Conservation (phyloP, 2,329 filamentous ascomycete species). For the Exophiala sideris region DNA sequence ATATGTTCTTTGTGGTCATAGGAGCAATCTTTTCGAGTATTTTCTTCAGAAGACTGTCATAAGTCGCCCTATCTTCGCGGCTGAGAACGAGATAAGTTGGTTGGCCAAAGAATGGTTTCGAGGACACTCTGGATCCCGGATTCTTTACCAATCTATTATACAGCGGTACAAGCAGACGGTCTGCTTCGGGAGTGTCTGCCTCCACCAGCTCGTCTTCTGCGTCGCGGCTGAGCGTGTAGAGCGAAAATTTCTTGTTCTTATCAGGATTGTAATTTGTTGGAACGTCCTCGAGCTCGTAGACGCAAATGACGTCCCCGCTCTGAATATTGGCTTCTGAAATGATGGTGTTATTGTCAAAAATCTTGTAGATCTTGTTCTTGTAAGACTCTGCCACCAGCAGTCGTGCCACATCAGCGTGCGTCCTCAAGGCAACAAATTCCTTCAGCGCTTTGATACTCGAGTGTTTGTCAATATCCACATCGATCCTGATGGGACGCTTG, state of each 20-base stretch:
- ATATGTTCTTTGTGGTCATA: constrained; percentile 68
- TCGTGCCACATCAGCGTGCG: constrained; percentile 48
- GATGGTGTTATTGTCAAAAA: constrained; percentile 67
- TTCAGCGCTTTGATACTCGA: constrained; percentile 55
- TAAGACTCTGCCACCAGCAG: constrained; percentile 85
- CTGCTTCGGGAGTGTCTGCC: constrained; percentile 43
- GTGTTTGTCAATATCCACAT: constrained; percentile 71
- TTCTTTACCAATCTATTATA: constrained; percentile 41
- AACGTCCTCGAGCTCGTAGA: constrained; percentile 72
- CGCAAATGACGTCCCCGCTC: constrained; percentile 59
- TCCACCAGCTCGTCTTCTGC: constrained; percentile 41
- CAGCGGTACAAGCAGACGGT: constrained; percentile 47
- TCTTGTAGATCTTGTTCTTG: constrained; percentile 78
- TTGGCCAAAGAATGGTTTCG: constrained; percentile 38
- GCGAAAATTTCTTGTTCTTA: constrained; percentile 48
- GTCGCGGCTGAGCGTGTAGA: constrained; percentile 31
- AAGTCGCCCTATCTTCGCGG: constrained; percentile 64
- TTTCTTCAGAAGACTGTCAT: constrained; percentile 75
- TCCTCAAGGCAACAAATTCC: constrained; percentile 54
- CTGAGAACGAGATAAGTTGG: constrained; percentile 68
- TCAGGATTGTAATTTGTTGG: constrained; percentile 72
- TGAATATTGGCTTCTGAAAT: constrained; percentile 70
- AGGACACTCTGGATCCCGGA: constrained; percentile 28
- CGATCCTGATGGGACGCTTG: constrained; percentile 66
- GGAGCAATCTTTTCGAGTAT: constrained; percentile 71